A percentile compares a stretch with the other conserved stretches of the same genome.
These are phyloP conservation scores for Psilocybe mexicana DNA, from an alignment of 1,284 basidiomycete genomes.

Conservation along the genomic window DNA sequence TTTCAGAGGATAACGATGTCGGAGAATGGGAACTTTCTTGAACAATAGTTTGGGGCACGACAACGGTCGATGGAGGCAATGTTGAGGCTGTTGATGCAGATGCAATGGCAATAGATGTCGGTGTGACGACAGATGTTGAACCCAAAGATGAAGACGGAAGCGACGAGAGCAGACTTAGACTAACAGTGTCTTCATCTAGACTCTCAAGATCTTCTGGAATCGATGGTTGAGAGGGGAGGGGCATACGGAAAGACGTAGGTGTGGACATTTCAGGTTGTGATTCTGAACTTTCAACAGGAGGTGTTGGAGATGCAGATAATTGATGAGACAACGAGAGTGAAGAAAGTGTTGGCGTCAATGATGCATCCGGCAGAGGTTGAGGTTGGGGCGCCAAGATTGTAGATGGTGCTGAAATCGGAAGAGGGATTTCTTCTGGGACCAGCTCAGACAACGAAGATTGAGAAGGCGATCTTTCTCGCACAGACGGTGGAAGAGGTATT, in stretches of 20 bases:
- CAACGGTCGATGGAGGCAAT: constrained; percentile 24
- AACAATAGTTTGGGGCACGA: constrained; percentile 14
- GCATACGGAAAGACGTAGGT: constrained; percentile 26
- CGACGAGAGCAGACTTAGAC: constrained; percentile 27
- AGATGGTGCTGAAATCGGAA: constrained; percentile 4
- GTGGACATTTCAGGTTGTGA: constrained; percentile 25
- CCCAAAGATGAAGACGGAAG: constrained; percentile 24
- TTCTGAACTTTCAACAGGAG: constrained; percentile 17
- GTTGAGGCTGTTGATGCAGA: constrained; percentile 23
- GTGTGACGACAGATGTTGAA: constrained; percentile 27
- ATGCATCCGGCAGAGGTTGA: constrained; percentile 9
- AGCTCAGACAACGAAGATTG: constrained; percentile 5
- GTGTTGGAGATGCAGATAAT: constrained; percentile 21
- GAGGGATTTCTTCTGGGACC: constrained; percentile 9
- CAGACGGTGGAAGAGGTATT: constrained; percentile 27
- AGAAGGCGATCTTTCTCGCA: constrained; percentile 2
- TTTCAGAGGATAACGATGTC: constrained; percentile 21
- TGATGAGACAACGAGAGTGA: constrained; percentile 21
- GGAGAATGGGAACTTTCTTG: constrained; percentile 14
- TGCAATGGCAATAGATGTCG: constrained; percentile 27
- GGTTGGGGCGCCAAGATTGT: constrained; percentile 6
- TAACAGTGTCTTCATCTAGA: constrained; percentile 16
- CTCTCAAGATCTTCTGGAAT: constrained; percentile 14
- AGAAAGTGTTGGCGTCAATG: constrained; percentile 20
- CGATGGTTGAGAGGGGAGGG: constrained; percentile 16